A percentile compares a stretch with the other conserved stretches of the same genome.
These are phyloP conservation scores for Xylaria telfairii DNA, from an alignment of 495 filamentous ascomycete genomes.

Conservation along the genomic window DNA sequence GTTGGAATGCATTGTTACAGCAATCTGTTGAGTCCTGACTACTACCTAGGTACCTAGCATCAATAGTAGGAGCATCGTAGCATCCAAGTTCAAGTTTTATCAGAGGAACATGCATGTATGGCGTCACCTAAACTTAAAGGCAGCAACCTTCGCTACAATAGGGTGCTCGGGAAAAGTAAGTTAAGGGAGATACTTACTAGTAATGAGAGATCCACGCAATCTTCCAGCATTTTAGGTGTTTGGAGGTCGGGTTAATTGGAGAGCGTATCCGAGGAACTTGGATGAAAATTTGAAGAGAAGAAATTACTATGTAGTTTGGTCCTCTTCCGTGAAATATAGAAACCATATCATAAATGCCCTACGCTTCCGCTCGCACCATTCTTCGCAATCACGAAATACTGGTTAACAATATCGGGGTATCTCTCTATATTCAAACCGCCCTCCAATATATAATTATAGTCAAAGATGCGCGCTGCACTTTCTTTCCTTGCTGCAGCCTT, in stretches of 20 bases:
- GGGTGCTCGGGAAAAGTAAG: background rate
- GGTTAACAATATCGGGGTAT: background rate
- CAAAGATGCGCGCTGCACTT: background rate
- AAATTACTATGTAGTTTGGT: no score
- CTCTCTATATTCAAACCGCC: background rate
- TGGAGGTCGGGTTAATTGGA: background rate
- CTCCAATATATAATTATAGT: background rate
- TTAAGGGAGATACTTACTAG: background rate
- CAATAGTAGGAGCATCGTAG: background rate
- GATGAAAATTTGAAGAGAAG: background rate
- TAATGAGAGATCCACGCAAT: background rate
- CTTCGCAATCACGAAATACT: background rate
- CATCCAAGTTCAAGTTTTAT: background rate
- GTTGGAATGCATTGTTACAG: no score
- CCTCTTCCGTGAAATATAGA: background rate
- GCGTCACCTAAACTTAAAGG: background rate
- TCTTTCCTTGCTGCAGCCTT: background rate
- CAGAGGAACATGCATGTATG: no score
- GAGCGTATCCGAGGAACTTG: background rate
- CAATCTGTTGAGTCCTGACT: no score
- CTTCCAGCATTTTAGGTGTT: background rate
- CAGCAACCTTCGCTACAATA: background rate
- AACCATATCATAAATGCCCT: background rate
- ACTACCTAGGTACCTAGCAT: background rate
- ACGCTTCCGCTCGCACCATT: background rate